Conservation (phyloP, 352 stramenopile species). For the Pythium volutum region DNA sequence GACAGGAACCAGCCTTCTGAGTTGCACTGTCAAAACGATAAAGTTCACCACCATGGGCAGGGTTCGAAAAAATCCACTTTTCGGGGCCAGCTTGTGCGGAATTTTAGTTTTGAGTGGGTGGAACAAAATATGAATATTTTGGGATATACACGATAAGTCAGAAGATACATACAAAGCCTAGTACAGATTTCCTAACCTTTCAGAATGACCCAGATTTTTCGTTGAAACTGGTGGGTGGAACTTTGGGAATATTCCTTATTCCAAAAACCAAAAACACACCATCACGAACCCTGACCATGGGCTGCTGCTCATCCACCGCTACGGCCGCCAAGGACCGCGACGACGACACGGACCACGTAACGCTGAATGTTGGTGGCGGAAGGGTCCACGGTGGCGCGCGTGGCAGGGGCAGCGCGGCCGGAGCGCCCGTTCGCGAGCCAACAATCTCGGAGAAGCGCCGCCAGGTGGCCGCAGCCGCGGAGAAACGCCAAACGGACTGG, state of each 20-base stretch:
- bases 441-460: constrained; percentile 66
- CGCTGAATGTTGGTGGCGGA: constrained; percentile 10
- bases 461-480: constrained; percentile 59
- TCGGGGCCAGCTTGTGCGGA: too few relatives aligned
- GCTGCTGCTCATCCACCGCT: constrained; percentile 69
- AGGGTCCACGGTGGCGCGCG: constrained; percentile 7
- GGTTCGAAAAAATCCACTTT: too few relatives aligned
- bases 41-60: neutral
- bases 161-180: too few relatives aligned
- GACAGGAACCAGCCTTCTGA: neutral
- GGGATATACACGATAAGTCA: too few relatives aligned
- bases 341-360: constrained; percentile 12
- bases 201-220: too few relatives aligned
- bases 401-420: neutral
- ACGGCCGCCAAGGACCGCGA: constrained; percentile 31
- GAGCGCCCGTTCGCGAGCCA: constrained; percentile 28
- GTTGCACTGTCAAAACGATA: neutral
- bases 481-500: constrained; percentile 66
- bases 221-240: too few relatives aligned
- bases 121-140: too few relatives aligned
- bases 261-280: too few relatives aligned
- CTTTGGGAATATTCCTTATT: too few relatives aligned
- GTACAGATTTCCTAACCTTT: too few relatives aligned
- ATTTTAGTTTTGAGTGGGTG: too few relatives aligned
- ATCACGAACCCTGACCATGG: constrained; percentile 41